These are phyloP conservation scores for Neoascochyta sp. DNA, from an alignment of 2,329 filamentous ascomycete species.

Conservation along the genomic window DNA sequence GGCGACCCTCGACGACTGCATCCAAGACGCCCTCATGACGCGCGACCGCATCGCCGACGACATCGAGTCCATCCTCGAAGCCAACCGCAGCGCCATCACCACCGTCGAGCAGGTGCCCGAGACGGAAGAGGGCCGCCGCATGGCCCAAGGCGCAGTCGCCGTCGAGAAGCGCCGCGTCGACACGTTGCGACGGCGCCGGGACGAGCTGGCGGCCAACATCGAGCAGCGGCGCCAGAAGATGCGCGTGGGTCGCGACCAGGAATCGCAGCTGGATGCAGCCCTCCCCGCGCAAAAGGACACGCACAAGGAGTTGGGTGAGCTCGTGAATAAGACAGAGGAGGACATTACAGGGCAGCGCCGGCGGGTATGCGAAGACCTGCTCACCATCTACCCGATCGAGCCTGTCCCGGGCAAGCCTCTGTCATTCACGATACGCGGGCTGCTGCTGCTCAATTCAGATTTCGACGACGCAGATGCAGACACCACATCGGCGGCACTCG, in stretches of 20 bases:
- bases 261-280: conserved; percentile 57
- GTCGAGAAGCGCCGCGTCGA: conserved; percentile 65
- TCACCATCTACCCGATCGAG: conserved; percentile 74
- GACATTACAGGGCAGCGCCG: conserved; percentile 80
- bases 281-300: conserved; percentile 51
- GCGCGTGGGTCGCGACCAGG: conserved; percentile 55
- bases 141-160: conserved; percentile 52
- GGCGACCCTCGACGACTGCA: conserved; percentile 82
- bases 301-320: conserved; percentile 51
- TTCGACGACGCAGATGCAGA: conserved; percentile 72
- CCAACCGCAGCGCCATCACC: conserved; percentile 38
- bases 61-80: conserved; percentile 57
- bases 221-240: conserved; percentile 65
- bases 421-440: conserved; percentile 75
- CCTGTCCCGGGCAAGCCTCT: conserved; percentile 62
- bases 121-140: conserved; percentile 44
- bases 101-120: conserved; percentile 41
- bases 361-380: conserved; percentile 80
- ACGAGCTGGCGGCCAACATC: conserved; percentile 66
- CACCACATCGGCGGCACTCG: conserved; percentile 73
- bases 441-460: conserved; percentile 75
- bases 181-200: conserved; percentile 58
- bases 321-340: conserved; percentile 57
- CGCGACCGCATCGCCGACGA: conserved; percentile 71
- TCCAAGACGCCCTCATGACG: conserved; percentile 82